These are phyloP conservation scores for Globisporangium spinosum DNA, from an alignment of 352 stramenopile genomes.

Conservation along the genomic window DNA sequence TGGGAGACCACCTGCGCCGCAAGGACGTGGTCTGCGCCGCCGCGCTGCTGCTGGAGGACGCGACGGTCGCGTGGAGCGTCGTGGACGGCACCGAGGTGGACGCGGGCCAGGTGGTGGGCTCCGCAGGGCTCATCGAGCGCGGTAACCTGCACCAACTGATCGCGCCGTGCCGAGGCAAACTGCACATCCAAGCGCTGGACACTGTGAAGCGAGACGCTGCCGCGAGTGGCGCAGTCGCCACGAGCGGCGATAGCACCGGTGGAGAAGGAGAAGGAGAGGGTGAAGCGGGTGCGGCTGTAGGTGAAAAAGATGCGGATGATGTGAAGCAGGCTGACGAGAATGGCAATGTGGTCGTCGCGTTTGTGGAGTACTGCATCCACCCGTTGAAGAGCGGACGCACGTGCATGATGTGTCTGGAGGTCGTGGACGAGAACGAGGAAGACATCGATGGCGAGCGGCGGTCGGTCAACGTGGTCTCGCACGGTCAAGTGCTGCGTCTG, in stretches of 20 bases:
- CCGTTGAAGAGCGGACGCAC: slow-evolving; percentile 66
- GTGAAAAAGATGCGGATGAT: not conserved
- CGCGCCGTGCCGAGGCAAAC: slow-evolving; percentile 91
- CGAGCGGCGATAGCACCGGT: not conserved
- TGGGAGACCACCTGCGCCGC: slow-evolving; percentile 53
- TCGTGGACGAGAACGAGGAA: slow-evolving; percentile 67
- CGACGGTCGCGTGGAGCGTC: slow-evolving; percentile 45
- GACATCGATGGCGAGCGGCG: slow-evolving; percentile 46
- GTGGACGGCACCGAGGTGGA: slow-evolving; percentile 48
- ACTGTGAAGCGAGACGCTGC: not conserved
- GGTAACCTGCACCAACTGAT: slow-evolving; percentile 51
- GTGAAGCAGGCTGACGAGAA: not conserved
- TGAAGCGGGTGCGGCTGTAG: slow-evolving; percentile 11
- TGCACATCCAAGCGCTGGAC: slow-evolving; percentile 28
- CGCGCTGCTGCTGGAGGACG: slow-evolving; percentile 20
- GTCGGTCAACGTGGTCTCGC: slow-evolving; percentile 77
- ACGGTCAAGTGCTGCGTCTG: slow-evolving; percentile 90
- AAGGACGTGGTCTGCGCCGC: slow-evolving; percentile 40
- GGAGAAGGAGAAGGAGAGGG: not conserved
- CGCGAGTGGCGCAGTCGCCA: not conserved
- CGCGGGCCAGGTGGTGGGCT: slow-evolving; percentile 50
- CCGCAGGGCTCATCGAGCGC: slow-evolving; percentile 48
- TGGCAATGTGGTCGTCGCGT: slow-evolving; percentile 31
- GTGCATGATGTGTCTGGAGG: slow-evolving; percentile 76
- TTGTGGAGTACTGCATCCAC: slow-evolving; percentile 80